Percentiles rank a stretch among this genome's conserved stretches.
These are phyloP conservation scores for Lactifluus piperatus DNA, from an alignment of 768 basidiomycete genomes.

Conservation along the genomic window DNA sequence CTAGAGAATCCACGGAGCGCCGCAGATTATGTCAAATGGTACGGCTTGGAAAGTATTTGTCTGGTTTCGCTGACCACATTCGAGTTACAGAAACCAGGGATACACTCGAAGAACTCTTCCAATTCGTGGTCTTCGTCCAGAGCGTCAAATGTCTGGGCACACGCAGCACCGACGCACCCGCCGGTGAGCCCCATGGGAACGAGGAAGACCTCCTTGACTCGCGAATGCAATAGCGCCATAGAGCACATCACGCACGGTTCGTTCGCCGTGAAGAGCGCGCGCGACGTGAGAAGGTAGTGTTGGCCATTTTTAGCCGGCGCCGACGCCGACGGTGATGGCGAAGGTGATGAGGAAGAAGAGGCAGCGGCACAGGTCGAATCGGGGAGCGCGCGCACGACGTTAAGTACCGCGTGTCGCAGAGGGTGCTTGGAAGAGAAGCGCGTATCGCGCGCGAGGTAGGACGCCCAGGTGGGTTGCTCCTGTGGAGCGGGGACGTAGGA, in stretches of 20 bases:
- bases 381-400: conserved; percentile 59
- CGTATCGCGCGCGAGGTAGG: conserved; percentile 61
- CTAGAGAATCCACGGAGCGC: no score
- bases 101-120: no score
- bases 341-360: neutral
- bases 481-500: conserved; percentile 57
- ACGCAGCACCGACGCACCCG: conserved; percentile 72
- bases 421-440: conserved; percentile 56
- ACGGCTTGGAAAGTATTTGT: no score
- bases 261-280: conserved; percentile 83
- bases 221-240: conserved; percentile 92
- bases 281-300: conserved; percentile 82
- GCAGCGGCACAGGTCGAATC: conserved; percentile 32
- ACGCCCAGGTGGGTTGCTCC: conserved; percentile 26
- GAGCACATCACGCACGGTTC: conserved; percentile 98
- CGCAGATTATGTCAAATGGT: no score
- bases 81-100: no score
- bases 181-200: conserved; percentile 70
- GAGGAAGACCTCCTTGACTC: conserved; percentile 81
- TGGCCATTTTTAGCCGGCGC: conserved; percentile 42
- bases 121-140: no score
- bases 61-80: no score
- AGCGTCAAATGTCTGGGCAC: conserved; percentile 70
- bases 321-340: conserved; percentile 17
- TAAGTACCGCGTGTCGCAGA: conserved; percentile 78